Evolutionary conservation across 495 filamentous ascomycete species (phyloP).

Genomic region (Oleoguttula mirabilis): DNA sequence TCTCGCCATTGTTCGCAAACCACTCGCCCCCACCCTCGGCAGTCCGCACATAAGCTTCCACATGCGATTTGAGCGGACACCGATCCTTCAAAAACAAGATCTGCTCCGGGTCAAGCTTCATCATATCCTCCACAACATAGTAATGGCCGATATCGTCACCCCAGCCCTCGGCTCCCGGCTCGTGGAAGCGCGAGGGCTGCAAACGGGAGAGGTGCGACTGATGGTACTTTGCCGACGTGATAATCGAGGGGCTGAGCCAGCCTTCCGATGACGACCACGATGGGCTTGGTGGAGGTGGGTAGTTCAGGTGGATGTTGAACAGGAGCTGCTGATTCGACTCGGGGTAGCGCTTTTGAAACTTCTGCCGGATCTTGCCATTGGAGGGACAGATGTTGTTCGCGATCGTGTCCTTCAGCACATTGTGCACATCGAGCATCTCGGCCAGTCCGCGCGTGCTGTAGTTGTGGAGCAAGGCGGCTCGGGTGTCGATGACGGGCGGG

Average conservation of each 20-base stretch:
- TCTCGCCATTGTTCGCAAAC: slow-evolving; percentile 55
- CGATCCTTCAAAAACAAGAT: slow-evolving; percentile 44
- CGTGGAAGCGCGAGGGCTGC: slow-evolving; percentile 25
- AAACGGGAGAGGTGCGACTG: too few species aligned
- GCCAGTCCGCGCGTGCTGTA: slow-evolving; percentile 43
- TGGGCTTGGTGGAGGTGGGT: slow-evolving; percentile 27
- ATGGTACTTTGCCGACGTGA: slow-evolving; percentile 19
- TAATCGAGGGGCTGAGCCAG: slow-evolving; percentile 17
- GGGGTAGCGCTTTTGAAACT: slow-evolving; percentile 44
- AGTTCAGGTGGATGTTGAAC: slow-evolving; percentile 44
- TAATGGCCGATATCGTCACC: slow-evolving; percentile 52
- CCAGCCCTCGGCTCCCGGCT: slow-evolving; percentile 43
- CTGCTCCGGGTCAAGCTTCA: slow-evolving; percentile 50
- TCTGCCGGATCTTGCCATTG: slow-evolving; percentile 46
- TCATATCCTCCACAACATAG: slow-evolving; percentile 54
- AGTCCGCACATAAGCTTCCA: slow-evolving; percentile 38
- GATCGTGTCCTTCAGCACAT: slow-evolving; percentile 40
- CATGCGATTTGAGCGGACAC: slow-evolving; percentile 38
- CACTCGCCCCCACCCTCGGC: slow-evolving; percentile 40
- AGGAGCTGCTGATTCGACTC: slow-evolving; percentile 36
- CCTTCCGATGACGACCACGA: slow-evolving; percentile 24
- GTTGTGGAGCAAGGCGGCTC: slow-evolving; percentile 45
- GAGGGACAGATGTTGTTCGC: slow-evolving; percentile 47
- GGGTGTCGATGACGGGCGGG: slow-evolving; percentile 35
- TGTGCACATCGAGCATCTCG: slow-evolving; percentile 43